These are phyloP conservation scores for Solanum sparsipilum DNA, from an alignment of 257 asterid species.

Conservation along the genomic window DNA sequence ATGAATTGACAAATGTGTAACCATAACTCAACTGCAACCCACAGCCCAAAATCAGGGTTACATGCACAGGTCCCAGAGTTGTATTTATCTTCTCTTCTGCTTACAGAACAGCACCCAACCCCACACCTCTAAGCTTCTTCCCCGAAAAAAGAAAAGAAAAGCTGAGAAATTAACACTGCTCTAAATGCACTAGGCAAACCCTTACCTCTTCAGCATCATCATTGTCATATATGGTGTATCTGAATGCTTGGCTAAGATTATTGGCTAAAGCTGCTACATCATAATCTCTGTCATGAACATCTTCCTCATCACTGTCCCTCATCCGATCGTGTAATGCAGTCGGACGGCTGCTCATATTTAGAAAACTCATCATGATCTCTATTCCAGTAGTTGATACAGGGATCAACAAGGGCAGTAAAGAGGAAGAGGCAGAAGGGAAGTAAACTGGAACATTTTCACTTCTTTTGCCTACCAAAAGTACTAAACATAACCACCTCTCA, in stretches of 20 bases:
- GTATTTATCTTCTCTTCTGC: background rate
- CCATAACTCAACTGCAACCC: background rate
- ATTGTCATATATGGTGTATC: conserved; percentile 70
- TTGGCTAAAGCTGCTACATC: conserved; percentile 88
- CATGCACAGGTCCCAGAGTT: background rate
- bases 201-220: conserved; percentile 68
- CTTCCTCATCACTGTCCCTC: conserved; percentile 93
- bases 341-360: conserved; percentile 65
- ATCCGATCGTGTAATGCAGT: conserved; percentile 76
- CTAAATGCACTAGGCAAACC: background rate
- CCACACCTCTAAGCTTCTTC: background rate
- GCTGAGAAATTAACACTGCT: background rate
- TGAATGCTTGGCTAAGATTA: conserved; percentile 82
- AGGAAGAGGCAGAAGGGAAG: background rate
- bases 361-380: background rate
- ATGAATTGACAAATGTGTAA: background rate
- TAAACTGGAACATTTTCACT: background rate
- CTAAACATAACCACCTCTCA: background rate
- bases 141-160: background rate
- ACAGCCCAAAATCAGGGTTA: background rate
- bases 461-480: background rate
- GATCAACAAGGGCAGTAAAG: background rate
- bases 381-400: background rate
- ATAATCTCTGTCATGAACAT: conserved; percentile 80
- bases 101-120: background rate